A percentile compares a stretch with the other conserved stretches of the same genome.
phyloP scores from a whole-genome alignment of 345 rosid species.

The Eucalyptus sideroxylon region DNA sequence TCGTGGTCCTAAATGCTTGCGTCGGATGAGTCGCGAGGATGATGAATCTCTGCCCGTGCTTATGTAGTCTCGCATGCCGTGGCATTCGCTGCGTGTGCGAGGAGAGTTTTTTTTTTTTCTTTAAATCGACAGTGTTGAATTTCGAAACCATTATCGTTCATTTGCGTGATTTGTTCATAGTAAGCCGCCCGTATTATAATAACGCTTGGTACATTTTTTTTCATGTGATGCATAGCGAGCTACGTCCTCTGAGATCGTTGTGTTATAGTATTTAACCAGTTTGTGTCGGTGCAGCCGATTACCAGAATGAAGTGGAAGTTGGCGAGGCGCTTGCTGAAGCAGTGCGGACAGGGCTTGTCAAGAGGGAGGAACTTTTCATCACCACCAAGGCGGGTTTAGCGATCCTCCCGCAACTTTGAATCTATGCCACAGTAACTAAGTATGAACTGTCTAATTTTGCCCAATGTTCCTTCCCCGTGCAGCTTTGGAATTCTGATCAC shows the following conservation, averaged over 20 bases:
- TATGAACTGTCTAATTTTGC: neutral
- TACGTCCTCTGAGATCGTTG: neutral
- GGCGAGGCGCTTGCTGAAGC: constrained; percentile 71
- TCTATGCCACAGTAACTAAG: neutral
- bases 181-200: neutral
- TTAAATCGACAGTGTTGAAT: neutral
- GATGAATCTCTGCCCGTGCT: neutral
- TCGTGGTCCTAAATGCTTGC: neutral
- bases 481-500: constrained; percentile 98
- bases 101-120: neutral
- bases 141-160: neutral
- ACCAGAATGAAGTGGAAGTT: constrained; percentile 61
- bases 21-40: neutral
- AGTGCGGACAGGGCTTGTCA: constrained; percentile 46
- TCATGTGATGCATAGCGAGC: neutral
- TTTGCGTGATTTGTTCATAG: neutral
- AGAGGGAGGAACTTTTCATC: constrained; percentile 77
- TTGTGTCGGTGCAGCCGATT: constrained; percentile 43
- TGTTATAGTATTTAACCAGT: neutral
- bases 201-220: neutral
- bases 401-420: neutral
- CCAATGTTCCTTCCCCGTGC: neutral
- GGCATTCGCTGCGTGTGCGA: neutral
- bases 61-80: neutral
- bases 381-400: constrained; percentile 56